These are phyloP conservation scores for Rhizoctonia solani DNA, from an alignment of 1,284 basidiomycete genomes.

Conservation along the genomic window DNA sequence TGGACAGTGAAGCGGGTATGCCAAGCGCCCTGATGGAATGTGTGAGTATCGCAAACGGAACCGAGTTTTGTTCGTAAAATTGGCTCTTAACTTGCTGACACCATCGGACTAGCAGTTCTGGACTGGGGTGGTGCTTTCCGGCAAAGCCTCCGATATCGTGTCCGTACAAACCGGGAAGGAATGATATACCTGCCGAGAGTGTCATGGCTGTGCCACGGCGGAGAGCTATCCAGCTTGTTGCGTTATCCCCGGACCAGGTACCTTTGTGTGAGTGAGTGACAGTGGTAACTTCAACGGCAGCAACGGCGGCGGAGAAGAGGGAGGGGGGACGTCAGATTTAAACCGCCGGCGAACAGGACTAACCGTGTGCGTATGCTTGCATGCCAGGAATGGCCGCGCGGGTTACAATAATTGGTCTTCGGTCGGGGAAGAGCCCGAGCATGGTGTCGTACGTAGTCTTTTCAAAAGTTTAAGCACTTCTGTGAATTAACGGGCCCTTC, in stretches of 20 bases:
- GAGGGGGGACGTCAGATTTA: too few relatives aligned
- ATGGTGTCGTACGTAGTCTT: slow-evolving; percentile 32
- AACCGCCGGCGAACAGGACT: not conserved
- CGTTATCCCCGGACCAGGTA: slow-evolving; percentile 32
- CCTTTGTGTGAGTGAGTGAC: not conserved
- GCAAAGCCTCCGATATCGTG: slow-evolving; percentile 31
- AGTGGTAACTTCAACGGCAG: too few relatives aligned
- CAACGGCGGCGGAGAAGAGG: too few relatives aligned
- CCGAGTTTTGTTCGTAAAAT: not conserved
- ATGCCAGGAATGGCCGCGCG: slow-evolving; percentile 25
- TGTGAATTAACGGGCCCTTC: not conserved
- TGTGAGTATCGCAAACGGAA: not conserved
- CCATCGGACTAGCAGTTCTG: slow-evolving; percentile 29
- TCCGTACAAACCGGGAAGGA: slow-evolving; percentile 29
- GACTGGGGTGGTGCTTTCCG: slow-evolving; percentile 26
- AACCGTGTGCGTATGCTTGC: slow-evolving; percentile 32
- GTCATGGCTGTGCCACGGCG: slow-evolving; percentile 29
- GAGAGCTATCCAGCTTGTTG: slow-evolving; percentile 28
- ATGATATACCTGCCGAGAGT: slow-evolving; percentile 27
- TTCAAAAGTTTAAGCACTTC: not conserved
- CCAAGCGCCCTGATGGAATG: slow-evolving; percentile 24
- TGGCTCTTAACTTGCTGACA: slow-evolving; percentile 22
- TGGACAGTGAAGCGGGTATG: slow-evolving; percentile 32
- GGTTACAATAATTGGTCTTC: slow-evolving; percentile 22
- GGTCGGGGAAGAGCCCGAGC: slow-evolving; percentile 22